A percentile compares a stretch with the other conserved stretches of the same genome.
Evolutionary conservation across 2,329 filamentous ascomycete genomes (phyloP).

Genomic region (Aspergillus transmontanensis): DNA sequence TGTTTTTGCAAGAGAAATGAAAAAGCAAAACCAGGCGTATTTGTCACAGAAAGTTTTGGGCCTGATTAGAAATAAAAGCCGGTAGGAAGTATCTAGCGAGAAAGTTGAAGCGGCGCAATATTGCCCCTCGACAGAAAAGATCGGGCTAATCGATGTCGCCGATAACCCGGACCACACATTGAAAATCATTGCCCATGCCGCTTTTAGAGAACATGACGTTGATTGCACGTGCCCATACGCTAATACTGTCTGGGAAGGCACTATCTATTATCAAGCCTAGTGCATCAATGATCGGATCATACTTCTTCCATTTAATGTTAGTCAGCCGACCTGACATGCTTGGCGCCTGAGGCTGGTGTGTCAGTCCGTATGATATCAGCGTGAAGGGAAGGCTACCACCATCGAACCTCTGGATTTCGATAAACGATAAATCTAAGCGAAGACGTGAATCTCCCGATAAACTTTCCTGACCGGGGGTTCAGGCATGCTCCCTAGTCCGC

Average conservation of each 20-base stretch:
- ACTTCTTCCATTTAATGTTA: neutral
- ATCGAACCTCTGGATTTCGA: neutral
- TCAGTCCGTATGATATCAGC: slow-evolving; percentile 27
- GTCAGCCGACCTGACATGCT: slow-evolving; percentile 1
- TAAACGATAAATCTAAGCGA: neutral
- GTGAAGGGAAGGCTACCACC: slow-evolving; percentile 9
- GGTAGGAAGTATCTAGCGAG: neutral
- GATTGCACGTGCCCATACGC: slow-evolving; percentile 7
- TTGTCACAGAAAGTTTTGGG: neutral
- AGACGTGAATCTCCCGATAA: neutral
- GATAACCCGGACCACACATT: slow-evolving; percentile 13
- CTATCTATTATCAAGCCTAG: neutral
- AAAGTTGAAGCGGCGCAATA: neutral
- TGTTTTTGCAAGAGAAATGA: neutral
- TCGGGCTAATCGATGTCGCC: slow-evolving; percentile 15
- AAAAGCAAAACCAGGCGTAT: neutral
- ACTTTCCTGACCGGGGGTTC: neutral
- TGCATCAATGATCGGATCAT: neutral
- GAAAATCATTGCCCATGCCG: slow-evolving; percentile 20
- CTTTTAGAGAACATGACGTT: slow-evolving; percentile 25
- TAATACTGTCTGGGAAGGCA: neutral
- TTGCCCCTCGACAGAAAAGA: slow-evolving; percentile 11
- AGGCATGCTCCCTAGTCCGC: slow-evolving; percentile 31
- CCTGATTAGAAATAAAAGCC: neutral
- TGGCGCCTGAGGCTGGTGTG: slow-evolving; percentile 20